Evolutionary conservation across 1,284 basidiomycete genomes (phyloP), one percentile per base, ranked within the genome.

Genomic region (Microbotryum scabiosae): DNA sequence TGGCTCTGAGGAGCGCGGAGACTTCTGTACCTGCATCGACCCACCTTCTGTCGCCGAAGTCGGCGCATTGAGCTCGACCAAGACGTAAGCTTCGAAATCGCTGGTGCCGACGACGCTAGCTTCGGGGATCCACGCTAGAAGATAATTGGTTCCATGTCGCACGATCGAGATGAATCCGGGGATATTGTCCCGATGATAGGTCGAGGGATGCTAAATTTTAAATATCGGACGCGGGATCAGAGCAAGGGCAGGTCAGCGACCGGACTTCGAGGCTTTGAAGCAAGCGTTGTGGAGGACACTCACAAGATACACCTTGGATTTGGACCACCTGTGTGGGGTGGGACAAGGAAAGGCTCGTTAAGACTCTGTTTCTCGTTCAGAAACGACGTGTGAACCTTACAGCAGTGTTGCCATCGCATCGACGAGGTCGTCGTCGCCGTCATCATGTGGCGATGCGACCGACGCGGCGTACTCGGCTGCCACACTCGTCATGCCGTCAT

Each of bases 121-220:
- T 71, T 93, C 89, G 32, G 90, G 89, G 48, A 91, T 86, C 88
- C 88, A 91, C 2, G 86, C 85, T 4, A 90, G 78, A 10, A 89
- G 77, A 73, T 88, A 88, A n/a, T 32, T 30, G 25, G 58, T 21
- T 85, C 87, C 74, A 83, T 81, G 76, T 32, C 87, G 90, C 18
- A 96, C 90, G 61, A 97, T 80, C 16, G 86, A 85, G 7, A 91
- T 83, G 74, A 93, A 96, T 4, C 94, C 94, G 5, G 90, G 84
- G 32, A 97, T 88, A 75, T 97, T 96, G 76, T 97, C 93, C 69
- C 86, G 82, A 3, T 86, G 81, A 73, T 92, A 93, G 3, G 88
- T 85, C 0, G 91, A 94, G 0, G 94, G 93, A 71, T 97, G 91
- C 60, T 60, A 53, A 20, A 2, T 57, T 47, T 20, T 49, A 56